A percentile compares a stretch with the other conserved stretches of the same genome.
phyloP scores from a whole-genome alignment of 495 filamentous ascomycete species.

The Neurospora sp. region DNA sequence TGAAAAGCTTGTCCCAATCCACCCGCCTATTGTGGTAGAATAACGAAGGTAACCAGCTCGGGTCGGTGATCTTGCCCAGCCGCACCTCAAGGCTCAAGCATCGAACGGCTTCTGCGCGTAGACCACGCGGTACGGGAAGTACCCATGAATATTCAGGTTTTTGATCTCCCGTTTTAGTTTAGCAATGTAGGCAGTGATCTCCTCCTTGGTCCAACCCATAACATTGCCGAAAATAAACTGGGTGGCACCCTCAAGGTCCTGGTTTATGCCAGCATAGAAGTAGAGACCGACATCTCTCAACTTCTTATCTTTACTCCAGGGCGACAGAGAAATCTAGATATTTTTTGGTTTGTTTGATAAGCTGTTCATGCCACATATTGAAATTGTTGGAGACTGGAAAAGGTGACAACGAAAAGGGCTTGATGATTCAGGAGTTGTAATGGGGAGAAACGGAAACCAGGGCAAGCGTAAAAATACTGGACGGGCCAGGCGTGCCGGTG shows the following conservation, averaged over 20 bases:
- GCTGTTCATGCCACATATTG: background rate
- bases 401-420: too few species aligned
- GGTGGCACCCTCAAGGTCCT: conserved; percentile 1
- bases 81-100: background rate
- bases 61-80: background rate
- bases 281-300: background rate
- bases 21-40: too few species aligned
- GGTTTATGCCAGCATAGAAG: background rate
- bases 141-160: conserved; percentile 7
- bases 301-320: background rate
- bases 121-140: conserved; percentile 14
- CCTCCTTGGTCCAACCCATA: conserved; percentile 16
- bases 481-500: too few species aligned
- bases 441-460: too few species aligned
- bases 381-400: background rate
- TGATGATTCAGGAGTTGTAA: too few species aligned
- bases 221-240: conserved; percentile 23
- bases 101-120: conserved; percentile 22
- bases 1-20: too few species aligned
- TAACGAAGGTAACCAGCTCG: too few species aligned
- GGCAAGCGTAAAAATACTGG: too few species aligned
- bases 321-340: background rate
- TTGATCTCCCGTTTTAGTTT: conserved; percentile 11
- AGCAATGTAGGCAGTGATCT: conserved; percentile 8
- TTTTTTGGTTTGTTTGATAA: background rate